Evolutionary conservation across 805 yeast genomes (phyloP), one percentile per base, ranked within the genome.

Genomic region (Candida piceae): DNA sequence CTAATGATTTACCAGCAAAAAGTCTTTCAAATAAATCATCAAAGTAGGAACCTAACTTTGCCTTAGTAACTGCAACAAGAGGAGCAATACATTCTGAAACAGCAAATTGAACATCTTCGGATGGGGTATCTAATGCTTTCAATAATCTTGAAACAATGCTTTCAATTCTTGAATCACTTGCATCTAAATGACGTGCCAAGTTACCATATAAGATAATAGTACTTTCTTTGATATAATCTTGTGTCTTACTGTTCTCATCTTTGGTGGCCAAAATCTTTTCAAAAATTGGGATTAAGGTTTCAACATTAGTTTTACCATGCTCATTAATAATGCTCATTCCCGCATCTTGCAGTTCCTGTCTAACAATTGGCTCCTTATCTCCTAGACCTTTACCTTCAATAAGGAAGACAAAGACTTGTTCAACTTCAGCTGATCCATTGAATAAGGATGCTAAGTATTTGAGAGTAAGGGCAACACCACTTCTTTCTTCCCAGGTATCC

Each of bases 171-270:
- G 69, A 50, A 53, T 93, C 98, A 16, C 70, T 60, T 0, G 74
- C 50, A 12, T 74, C 66, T 59, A 93, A 70, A 65, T 93, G 96
- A 41, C 84, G 82, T 1, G 96, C 97, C 44, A 89, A 72, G 4
- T 93, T 77, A 49, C 98, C 98, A 53, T 90, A 93, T 31, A 90
- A 66, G 39, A 93, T 82, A 49, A 93, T 84, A 15, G 82, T 82
- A 50, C 84, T 76, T 58, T 88, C 95, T 50, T 80, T 80, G 44
- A 86, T 73, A 23, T 66, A 64, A 56, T 81, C 86, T 48, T 76
- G 80, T 6, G 62, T 53, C 38, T 66, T 68, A 6, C 69, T 64
- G 15, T 71, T 70, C 31, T 62, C 61, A 36, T 71, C 73, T 23
- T 69, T 64, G 16, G 73, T 71, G 5, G 75, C 63, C 32, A 86